Conservation (phyloP, 805 yeast genomes). For the Saturnispora besseyi region DNA sequence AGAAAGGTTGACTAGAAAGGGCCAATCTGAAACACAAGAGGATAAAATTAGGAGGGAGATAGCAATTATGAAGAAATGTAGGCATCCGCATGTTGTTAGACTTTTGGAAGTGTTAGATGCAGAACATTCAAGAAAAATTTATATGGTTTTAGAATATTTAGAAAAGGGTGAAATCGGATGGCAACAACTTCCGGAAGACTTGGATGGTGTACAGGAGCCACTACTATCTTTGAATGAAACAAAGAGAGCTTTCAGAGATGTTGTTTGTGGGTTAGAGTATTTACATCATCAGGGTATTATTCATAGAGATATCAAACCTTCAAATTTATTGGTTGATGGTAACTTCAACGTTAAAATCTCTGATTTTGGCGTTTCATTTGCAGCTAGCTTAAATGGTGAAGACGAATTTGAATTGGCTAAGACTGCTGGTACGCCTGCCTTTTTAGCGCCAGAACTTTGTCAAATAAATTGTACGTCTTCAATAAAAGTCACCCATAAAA, state of each 20-base stretch:
- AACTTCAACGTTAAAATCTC: slow-evolving; percentile 78
- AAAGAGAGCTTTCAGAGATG: slow-evolving; percentile 70
- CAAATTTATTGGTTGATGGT: slow-evolving; percentile 66
- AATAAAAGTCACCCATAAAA: slow-evolving; percentile 63
- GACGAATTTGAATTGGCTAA: slow-evolving; percentile 81
- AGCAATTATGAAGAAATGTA: slow-evolving; percentile 86
- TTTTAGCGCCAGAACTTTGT: slow-evolving; percentile 91
- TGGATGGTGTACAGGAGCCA: slow-evolving; percentile 38
- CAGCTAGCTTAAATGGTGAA: slow-evolving; percentile 37
- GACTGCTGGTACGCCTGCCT: slow-evolving; percentile 97
- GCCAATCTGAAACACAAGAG: slow-evolving; percentile 38
- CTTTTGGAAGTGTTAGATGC: slow-evolving; percentile 86
- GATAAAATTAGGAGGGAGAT: slow-evolving; percentile 78
- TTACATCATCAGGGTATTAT: slow-evolving; percentile 84
- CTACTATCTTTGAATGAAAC: slow-evolving; percentile 58
- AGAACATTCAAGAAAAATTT: slow-evolving; percentile 70
- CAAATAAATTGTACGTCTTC: slow-evolving; percentile 37
- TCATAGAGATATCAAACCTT: slow-evolving; percentile 94
- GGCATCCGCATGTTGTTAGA: slow-evolving; percentile 88
- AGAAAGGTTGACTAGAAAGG: slow-evolving; percentile 31
- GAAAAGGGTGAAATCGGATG: slow-evolving; percentile 88
- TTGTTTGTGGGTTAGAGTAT: slow-evolving; percentile 80
- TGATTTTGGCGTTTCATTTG: slow-evolving; percentile 95
- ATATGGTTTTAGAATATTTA: slow-evolving; percentile 81
- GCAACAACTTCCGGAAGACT: slow-evolving; percentile 37